phyloP scores from a whole-genome alignment of 805 yeast genomes.

The Spathaspora sp. region DNA sequence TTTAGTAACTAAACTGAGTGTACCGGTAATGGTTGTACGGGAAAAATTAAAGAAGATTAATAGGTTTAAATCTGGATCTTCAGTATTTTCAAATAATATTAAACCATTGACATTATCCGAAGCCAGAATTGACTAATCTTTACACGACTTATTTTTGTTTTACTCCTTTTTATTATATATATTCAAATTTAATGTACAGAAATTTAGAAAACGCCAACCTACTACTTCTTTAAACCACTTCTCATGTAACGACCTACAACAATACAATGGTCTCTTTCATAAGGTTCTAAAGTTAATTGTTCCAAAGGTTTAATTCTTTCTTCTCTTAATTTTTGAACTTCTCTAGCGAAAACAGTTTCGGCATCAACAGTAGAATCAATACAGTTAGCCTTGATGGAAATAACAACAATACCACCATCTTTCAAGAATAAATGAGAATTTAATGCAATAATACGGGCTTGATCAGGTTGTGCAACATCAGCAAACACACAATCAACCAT shows the following conservation, averaged over 20 bases:
- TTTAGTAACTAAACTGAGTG: constrained; percentile 64
- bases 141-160: neutral
- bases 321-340: constrained; percentile 97
- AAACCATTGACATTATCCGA: constrained; percentile 47
- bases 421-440: constrained; percentile 97
- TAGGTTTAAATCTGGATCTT: constrained; percentile 46
- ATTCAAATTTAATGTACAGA: constrained; percentile 1
- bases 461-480: constrained; percentile 99
- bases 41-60: constrained; percentile 67
- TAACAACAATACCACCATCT: constrained; percentile 98
- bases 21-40: constrained; percentile 80
- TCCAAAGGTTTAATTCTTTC: constrained; percentile 98
- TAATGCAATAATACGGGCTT: constrained; percentile 98
- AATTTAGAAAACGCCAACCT: neutral
- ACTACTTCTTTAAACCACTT: constrained; percentile 64
- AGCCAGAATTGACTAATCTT: constrained; percentile 43
- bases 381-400: constrained; percentile 99
- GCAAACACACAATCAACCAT: constrained; percentile 99
- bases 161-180: neutral
- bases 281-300: constrained; percentile 98
- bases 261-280: constrained; percentile 99
- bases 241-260: constrained; percentile 96
- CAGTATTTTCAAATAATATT: constrained; percentile 54
- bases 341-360: constrained; percentile 98
- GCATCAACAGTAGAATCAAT: constrained; percentile 99